Percentiles rank a stretch among this genome's conserved stretches.
phyloP scores from a whole-genome alignment of 306 rosid genomes.

The Dryas drummondii region DNA sequence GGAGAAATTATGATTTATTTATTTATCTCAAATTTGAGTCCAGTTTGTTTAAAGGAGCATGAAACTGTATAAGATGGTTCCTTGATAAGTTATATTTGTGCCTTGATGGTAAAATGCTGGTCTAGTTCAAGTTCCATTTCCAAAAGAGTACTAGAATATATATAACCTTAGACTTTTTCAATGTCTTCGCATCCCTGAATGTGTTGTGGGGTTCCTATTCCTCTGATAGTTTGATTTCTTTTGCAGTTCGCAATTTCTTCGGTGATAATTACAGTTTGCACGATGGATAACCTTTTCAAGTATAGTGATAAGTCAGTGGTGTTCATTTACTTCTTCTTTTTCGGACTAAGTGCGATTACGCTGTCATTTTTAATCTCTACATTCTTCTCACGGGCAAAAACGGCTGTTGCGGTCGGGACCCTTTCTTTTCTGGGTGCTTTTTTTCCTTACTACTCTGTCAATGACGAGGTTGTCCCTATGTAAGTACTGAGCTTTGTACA shows the following conservation, averaged over 20 bases:
- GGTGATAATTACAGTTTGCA: constrained; percentile 76
- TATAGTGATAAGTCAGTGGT: constrained; percentile 92
- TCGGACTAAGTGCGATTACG: constrained; percentile 92
- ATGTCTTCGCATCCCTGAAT: constrained; percentile 5
- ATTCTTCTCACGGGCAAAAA: constrained; percentile 87
- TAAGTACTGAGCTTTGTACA: constrained; percentile 43
- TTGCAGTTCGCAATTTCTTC: constrained; percentile 86
- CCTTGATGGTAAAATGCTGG: neutral
- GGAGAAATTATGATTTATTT: neutral
- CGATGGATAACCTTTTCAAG: constrained; percentile 80
- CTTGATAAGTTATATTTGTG: neutral
- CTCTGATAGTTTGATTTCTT: constrained; percentile 33
- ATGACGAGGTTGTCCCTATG: constrained; percentile 75
- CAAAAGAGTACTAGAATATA: neutral
- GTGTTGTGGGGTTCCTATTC: constrained; percentile 27
- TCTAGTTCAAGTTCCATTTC: neutral
- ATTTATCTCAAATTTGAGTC: neutral
- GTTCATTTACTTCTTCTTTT: constrained; percentile 80
- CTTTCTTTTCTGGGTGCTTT: constrained; percentile 81
- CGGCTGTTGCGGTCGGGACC: constrained; percentile 98
- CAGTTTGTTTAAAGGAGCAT: neutral
- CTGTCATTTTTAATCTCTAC: constrained; percentile 87
- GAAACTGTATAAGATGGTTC: constrained; percentile 14
- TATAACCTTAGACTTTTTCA: neutral
- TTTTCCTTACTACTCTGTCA: constrained; percentile 87